Conservation (phyloP, 148 eudicot genomes). For the Vaccinium macrocarpon region DNA sequence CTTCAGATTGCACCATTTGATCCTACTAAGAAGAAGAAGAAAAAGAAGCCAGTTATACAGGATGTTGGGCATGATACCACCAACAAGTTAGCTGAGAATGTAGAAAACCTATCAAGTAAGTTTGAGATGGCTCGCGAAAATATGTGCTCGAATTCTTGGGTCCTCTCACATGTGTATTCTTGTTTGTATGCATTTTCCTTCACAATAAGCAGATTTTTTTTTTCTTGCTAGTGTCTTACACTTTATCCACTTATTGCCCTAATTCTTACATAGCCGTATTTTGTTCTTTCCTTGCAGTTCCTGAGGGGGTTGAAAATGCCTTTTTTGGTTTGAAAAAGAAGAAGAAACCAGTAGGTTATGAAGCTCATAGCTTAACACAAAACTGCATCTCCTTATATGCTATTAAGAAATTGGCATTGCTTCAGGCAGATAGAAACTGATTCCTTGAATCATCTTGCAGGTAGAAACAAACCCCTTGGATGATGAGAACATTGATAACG, state of each 20-base stretch:
- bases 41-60: slow-evolving; percentile 30
- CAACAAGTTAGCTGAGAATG: slow-evolving; percentile 19
- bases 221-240: not conserved
- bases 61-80: slow-evolving; percentile 17
- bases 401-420: slow-evolving; percentile 3
- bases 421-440: slow-evolving; percentile 19
- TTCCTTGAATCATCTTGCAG: slow-evolving; percentile 20
- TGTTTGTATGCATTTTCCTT: not conserved
- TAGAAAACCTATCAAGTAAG: slow-evolving; percentile 24
- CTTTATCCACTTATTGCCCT: not conserved
- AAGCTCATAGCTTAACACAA: not conserved
- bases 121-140: not conserved
- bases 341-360: slow-evolving; percentile 24
- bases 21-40: slow-evolving; percentile 51
- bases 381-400: not conserved
- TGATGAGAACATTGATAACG: slow-evolving; percentile 6
- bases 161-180: not conserved
- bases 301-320: slow-evolving; percentile 22
- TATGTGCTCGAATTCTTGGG: not conserved
- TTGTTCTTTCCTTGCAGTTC: slow-evolving; percentile 12
- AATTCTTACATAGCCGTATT: not conserved
- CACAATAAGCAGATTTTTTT: not conserved
- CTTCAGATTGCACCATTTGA: slow-evolving; percentile 45
- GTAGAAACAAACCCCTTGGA: slow-evolving; percentile 14
- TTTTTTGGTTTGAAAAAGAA: slow-evolving; percentile 30